phyloP scores from a whole-genome alignment of 768 basidiomycete genomes.

The Mycena olivaceomarginata region DNA sequence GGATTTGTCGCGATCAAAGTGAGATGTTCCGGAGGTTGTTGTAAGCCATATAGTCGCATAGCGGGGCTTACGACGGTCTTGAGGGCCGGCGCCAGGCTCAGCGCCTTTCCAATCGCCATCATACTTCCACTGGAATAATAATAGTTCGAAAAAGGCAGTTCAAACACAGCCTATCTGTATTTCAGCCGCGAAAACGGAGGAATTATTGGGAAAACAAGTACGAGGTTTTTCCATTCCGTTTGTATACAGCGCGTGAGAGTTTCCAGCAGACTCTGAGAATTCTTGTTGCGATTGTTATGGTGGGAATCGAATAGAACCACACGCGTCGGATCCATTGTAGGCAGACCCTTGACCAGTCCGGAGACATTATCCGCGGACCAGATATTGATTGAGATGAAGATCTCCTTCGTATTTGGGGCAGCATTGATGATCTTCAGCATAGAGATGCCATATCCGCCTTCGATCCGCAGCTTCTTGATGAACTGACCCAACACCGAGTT shows the following conservation, averaged over 20 bases:
- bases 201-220: neutral
- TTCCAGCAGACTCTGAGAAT: neutral
- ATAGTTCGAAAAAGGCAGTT: constrained; percentile 12
- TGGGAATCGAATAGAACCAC: constrained; percentile 32
- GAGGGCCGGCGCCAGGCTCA: constrained; percentile 20
- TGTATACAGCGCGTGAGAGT: constrained; percentile 3
- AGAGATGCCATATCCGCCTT: constrained; percentile 30
- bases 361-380: constrained; percentile 39
- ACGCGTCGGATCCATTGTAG: constrained; percentile 36
- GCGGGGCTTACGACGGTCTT: constrained; percentile 13
- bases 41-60: neutral
- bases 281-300: neutral
- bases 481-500: constrained; percentile 23
- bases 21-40: neutral
- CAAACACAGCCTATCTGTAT: constrained; percentile 15
- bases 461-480: constrained; percentile 36
- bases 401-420: constrained; percentile 28
- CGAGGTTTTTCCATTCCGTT: constrained; percentile 33
- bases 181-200: neutral
- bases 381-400: constrained; percentile 29
- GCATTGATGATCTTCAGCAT: constrained; percentile 30
- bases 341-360: constrained; percentile 34
- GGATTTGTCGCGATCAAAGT: constrained; percentile 19
- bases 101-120: neutral
- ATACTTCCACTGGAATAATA: neutral